Base-by-base conservation (phyloP, 768 basidiomycete species). In the Pisolithus albus region DNA sequence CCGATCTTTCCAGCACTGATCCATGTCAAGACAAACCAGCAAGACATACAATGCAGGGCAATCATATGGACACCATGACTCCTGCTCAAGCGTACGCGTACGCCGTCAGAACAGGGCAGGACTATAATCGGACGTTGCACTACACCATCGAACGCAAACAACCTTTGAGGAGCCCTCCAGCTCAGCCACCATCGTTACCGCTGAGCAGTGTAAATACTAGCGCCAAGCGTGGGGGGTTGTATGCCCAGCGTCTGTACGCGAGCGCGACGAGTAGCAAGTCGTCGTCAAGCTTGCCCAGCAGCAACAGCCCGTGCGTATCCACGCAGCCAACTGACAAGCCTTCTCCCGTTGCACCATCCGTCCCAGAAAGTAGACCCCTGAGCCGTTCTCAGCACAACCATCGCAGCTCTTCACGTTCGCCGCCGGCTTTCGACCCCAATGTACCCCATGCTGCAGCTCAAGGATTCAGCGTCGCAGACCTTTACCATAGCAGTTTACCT, bases 161-260 rank as follows among this genome's bases (percentile, higher is more conserved):
- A 18, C 42, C 42, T 39, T 52, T 53, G n/a, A 49, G 41, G 23
- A 46, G 23, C 26, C n/a, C 19, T 18, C 43, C 43, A 37, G 48
- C 36, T 8, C 57, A 44, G 28, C 24, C 36, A n/a, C 50, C 19
- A 10, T 46, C 50, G 11, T 52, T 34, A 4, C 23, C 52, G 7
- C 40, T 41, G 24, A 37, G 42, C 30, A 30, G 47, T 7, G 19
- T 51, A 5, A 40, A 49, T n/a, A 47, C 60, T 24, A 18, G 48
- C 24, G 34, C 53, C 45, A 53, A 47, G 10, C 54, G 44, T 39
- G 65, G 62, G 13, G 52, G 60, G 43, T 69, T 69, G 3, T 58
- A 67, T 34, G 76, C 76, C 21, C 76, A 75, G 44, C 70, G 69
- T 46, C 59, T 78, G 24, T 78, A 76, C 55, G 73, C 72, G 7